Evolutionary conservation across 164 flowering plant species (phyloP).

Genomic region (Annona cherimola): DNA sequence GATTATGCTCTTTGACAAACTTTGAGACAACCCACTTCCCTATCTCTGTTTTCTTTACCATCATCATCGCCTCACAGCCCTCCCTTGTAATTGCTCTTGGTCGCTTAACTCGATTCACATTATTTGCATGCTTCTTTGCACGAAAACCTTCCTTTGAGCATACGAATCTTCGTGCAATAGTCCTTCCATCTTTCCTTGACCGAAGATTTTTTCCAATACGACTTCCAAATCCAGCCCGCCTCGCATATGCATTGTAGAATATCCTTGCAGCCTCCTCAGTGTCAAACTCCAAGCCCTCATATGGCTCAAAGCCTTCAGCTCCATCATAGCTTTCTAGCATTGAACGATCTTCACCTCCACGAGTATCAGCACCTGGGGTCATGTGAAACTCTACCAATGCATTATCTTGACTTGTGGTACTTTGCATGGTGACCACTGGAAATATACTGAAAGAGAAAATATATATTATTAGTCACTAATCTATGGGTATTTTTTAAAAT

Average conservation of each 20-base stretch:
- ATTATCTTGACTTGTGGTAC: not conserved
- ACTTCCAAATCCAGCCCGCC: slow-evolving; percentile 4
- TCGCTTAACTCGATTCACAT: not conserved
- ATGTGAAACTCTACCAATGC: slow-evolving; percentile 1
- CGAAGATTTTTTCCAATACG: slow-evolving; percentile 5
- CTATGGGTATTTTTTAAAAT: not conserved
- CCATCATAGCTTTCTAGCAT: not conserved
- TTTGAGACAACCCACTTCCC: slow-evolving; percentile 15
- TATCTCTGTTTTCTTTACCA: slow-evolving; percentile 7
- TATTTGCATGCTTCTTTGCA: slow-evolving; percentile 4
- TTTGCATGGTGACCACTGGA: slow-evolving; percentile 1
- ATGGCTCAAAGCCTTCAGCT: slow-evolving; percentile 7
- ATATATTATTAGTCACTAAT: not conserved
- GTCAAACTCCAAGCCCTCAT: slow-evolving; percentile 14
- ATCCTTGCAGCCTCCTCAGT: slow-evolving; percentile 13
- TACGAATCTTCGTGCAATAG: slow-evolving; percentile 4
- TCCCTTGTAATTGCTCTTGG: slow-evolving; percentile 7
- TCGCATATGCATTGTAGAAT: slow-evolving; percentile 13
- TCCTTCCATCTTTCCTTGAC: slow-evolving; percentile 6
- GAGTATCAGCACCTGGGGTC: not conserved
- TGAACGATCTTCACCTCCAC: not conserved
- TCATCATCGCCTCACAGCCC: slow-evolving; percentile 13
- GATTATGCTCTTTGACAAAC: slow-evolving; percentile 13
- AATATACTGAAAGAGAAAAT: not conserved
- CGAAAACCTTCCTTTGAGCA: slow-evolving; percentile 7